A percentile compares a stretch with the other conserved stretches of the same genome.
Evolutionary conservation across 805 yeast species (phyloP).

Genomic region (Candida vartiovaarae): DNA sequence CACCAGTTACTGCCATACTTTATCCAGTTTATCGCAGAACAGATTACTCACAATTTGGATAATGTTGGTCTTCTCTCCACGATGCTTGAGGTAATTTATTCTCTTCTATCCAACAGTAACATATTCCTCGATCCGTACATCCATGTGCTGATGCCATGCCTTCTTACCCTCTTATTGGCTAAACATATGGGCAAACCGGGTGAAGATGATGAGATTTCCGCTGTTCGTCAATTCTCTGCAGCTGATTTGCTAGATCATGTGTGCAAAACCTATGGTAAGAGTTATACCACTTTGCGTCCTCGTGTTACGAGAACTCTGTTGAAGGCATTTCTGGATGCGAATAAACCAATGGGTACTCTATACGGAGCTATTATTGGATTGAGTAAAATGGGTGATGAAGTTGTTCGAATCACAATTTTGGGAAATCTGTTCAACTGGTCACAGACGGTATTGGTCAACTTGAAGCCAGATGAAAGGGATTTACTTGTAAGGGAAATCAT

Average conservation of each 20-base stretch:
- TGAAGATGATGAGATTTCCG: conserved; percentile 30
- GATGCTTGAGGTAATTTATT: conserved; percentile 83
- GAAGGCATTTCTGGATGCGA: conserved; percentile 82
- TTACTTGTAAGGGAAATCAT: conserved; percentile 44
- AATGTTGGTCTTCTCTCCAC: conserved; percentile 65
- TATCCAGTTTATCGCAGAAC: conserved; percentile 93
- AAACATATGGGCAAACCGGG: conserved; percentile 65
- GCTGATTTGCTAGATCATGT: conserved; percentile 74
- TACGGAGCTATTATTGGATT: conserved; percentile 89
- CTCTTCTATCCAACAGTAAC: conserved; percentile 74
- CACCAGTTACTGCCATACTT: conserved; percentile 96
- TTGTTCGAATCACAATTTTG: conserved; percentile 71
- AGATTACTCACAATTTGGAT: conserved; percentile 79
- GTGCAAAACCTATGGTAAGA: conserved; percentile 71
- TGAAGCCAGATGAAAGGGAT: conserved; percentile 37
- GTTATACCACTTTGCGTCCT: conserved; percentile 85
- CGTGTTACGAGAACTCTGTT: conserved; percentile 89
- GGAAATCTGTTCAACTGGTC: conserved; percentile 86
- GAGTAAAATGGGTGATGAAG: conserved; percentile 79
- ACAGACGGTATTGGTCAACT: conserved; percentile 40
- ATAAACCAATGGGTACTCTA: conserved; percentile 80
- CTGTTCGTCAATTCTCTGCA: conserved; percentile 85
- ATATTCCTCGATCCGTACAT: conserved; percentile 92
- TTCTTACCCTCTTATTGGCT: conserved; percentile 81
- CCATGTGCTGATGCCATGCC: conserved; percentile 96